Evolutionary conservation across 169 alveolate species (phyloP), one percentile per base, ranked within the genome.

Genomic region (Plasmodium berghei): DNA sequence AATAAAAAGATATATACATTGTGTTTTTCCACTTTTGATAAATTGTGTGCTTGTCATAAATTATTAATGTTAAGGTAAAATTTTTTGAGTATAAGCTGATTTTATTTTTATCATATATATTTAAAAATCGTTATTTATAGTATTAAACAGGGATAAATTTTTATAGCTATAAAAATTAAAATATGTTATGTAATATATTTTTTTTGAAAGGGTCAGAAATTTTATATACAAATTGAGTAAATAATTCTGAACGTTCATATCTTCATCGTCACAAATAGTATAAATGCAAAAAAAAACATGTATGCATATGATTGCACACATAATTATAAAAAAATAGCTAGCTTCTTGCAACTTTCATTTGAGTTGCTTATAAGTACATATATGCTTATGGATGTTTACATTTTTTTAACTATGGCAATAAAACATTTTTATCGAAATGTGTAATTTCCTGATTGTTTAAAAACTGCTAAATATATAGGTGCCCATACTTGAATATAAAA

Each of bases 251-350:
- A 62, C 26, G 71, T 62, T 16, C 42, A 20, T 62, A 20, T 24
- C 52, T 62, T 62, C 48, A 16, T 62, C 52, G 9, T 62, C 46
- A 62, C 49, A 66, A 66, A 66, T n/a, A n/a, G 42, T 12, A 18
- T n/a, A 18, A n/a, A 58, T n/a, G 10, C 3, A 58, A n/a, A 20
- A n/a, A 20, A 58, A 16, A n/a, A 20, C 28, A 58, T 58, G 67
- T 18, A 58, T 9, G 22, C 67, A 58, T 16, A 24, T 16, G 22
- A 0, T 34, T 34, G 42, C 42, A 34, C 42, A 18, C 28, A 18
- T 5, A n/a, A 16, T 58, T 9, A 58, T 12, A 16, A n/a, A 9
- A n/a, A n/a, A 58, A 18, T 58, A 9, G 22, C 12, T 58, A 58
- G 28, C 67, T 58, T 12, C 59, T 12, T 52, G 59, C 18, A 52